A percentile compares a stretch with the other conserved stretches of the same genome.
Evolutionary conservation across 2,329 filamentous ascomycete species (phyloP).

Genomic region (Fusarium marasasianum): DNA sequence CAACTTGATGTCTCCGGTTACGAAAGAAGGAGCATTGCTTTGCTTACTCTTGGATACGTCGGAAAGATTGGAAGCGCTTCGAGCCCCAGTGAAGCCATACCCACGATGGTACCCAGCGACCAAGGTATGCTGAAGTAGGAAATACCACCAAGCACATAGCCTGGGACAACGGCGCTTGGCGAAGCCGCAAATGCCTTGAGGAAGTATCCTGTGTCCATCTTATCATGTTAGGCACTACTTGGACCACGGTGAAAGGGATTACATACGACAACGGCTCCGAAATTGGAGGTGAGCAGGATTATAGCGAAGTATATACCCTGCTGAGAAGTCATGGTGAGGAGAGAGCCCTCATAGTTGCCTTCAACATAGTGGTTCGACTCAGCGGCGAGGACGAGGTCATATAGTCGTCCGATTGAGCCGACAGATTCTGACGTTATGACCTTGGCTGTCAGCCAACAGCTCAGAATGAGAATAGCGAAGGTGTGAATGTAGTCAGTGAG

Average conservation of each 20-base stretch:
- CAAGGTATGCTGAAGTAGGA: background rate
- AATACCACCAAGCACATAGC: background rate
- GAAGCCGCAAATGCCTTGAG: background rate
- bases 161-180: background rate
- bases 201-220: background rate
- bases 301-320: background rate
- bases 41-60: background rate
- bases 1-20: accelerated
- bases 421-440: background rate
- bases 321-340: background rate
- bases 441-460: background rate
- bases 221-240: accelerated
- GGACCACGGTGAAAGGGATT: accelerated
- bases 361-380: background rate
- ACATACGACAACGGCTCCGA: background rate
- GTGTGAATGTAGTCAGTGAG: background rate
- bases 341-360: background rate
- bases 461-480: background rate
- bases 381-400: background rate
- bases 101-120: background rate
- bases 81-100: background rate
- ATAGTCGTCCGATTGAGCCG: background rate
- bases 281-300: accelerated
- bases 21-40: accelerated
- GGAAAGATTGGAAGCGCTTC: background rate